Base-by-base conservation (phyloP, 352 stramenopile genomes). In the Phytopythium cucurbitacearum region DNA sequence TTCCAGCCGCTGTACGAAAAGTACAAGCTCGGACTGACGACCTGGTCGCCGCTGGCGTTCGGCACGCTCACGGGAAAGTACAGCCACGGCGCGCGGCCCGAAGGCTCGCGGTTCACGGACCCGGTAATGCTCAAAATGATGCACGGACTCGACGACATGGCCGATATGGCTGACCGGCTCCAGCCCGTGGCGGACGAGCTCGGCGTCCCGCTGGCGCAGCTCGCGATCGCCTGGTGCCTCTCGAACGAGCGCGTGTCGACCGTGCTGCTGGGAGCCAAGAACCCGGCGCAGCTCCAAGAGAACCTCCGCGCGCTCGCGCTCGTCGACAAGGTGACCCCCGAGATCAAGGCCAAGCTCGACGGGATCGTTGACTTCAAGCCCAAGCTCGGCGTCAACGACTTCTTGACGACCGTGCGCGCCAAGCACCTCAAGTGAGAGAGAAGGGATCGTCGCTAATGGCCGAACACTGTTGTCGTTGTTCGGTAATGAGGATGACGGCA, bases 51-150 rank as follows among this genome's bases (percentile, higher is more conserved):
- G 8, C 56, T 85, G 2, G 66, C 65, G 33, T 69, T 65, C 15
- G 76, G 76, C 13, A 43, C 81, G 9, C 59, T 87, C 16, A 81
- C 76, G 35, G 72, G 72, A 57, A 87, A 87, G 64, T 85, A 85
- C 66, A 62, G 58, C 7, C n/a, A 15, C 57, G 49, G 56, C 32
- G 71, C 57, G 32, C 69, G 64, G 41, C 62, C 56, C 36, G 53
- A 64, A 12, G 69, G 58, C 37, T 74, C 50, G 6, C 64, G 56
- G 15, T 37, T 60, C 16, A 64, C 63, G 34, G 65, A 5, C 9
- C 15, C 38, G 11, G 28, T 37, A 11, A 47, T 55, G 37, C 40
- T 12, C 40, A 44, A 44, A 46, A 59, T 44, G 40, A 15, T 44
- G 40, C 51, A 39, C 7, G 48, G 58, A 4, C 58, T 76, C 13